Percentiles rank a stretch among this genome's conserved stretches.
These are phyloP conservation scores for Apiospora arundinis DNA, from an alignment of 2,329 filamentous ascomycete species.

Conservation along the genomic window DNA sequence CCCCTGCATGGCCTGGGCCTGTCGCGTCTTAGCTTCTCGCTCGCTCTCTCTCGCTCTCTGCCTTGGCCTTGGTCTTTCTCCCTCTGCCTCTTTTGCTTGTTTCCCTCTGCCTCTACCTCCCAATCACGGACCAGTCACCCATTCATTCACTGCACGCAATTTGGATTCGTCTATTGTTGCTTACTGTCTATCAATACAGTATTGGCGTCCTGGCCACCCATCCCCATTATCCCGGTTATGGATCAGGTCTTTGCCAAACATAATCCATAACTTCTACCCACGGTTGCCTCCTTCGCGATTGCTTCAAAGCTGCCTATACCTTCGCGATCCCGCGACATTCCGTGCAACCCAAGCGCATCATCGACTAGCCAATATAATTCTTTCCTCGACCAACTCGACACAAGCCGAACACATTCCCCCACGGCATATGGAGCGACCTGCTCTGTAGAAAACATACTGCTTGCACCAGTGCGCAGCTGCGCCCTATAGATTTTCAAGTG, in stretches of 20 bases:
- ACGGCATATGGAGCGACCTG: conserved; percentile 4
- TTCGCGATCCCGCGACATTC: conserved; percentile 1
- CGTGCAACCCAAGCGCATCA: conserved; percentile 11
- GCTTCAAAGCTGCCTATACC: not conserved
- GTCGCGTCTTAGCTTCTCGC: conserved; percentile 22
- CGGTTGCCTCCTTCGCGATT: conserved; percentile 8
- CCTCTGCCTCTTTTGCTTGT: conserved; percentile 13
- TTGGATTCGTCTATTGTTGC: not conserved
- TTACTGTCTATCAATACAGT: not conserved
- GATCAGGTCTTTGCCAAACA: not conserved
- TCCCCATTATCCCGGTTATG: not conserved
- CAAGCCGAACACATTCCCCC: not conserved
- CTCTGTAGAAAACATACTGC: conserved; percentile 3
- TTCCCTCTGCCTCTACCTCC: not conserved
- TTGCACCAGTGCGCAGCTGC: not conserved
- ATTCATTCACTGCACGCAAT: not conserved
- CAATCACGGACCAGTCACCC: conserved; percentile 17
- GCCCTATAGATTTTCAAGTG: not conserved
- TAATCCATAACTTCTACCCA: conserved; percentile 1
- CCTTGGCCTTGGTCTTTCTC: conserved; percentile 11
- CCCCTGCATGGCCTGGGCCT: conserved; percentile 18
- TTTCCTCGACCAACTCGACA: not conserved
- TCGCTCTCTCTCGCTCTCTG: not conserved
- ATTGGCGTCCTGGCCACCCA: not conserved
- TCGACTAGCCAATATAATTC: conserved; percentile 1